phyloP scores from a whole-genome alignment of 179 eudicot species.

The Spergularia azorica region DNA sequence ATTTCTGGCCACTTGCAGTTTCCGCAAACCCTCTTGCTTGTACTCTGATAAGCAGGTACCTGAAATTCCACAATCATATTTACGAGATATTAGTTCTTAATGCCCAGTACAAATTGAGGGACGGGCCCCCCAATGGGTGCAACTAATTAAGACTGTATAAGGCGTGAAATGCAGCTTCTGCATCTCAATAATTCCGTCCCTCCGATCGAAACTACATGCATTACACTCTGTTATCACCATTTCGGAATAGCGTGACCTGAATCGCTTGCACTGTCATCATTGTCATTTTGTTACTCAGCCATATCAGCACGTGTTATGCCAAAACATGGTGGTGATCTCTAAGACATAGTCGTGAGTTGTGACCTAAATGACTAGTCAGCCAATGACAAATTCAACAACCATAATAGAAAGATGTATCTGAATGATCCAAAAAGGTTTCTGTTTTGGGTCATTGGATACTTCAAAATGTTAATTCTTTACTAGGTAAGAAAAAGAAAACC shows the following conservation, averaged over 20 bases:
- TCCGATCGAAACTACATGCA: no score
- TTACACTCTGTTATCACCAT: neutral
- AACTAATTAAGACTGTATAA: no score
- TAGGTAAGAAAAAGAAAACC: neutral
- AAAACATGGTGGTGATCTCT: no score
- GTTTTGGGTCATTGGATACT: neutral
- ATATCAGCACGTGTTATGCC: no score
- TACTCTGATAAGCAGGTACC: conserved; percentile 86
- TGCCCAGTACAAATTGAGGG: no score
- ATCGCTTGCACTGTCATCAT: neutral
- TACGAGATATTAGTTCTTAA: neutral
- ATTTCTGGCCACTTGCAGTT: conserved; percentile 97
- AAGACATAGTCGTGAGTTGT: no score
- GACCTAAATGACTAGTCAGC: no score
- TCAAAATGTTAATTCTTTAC: neutral
- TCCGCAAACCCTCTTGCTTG: conserved; percentile 85
- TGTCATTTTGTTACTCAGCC: no score
- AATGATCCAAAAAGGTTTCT: no score
- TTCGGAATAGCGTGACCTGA: neutral
- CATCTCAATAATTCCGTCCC: neutral
- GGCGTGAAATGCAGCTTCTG: neutral
- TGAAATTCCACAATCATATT: conserved; percentile 31
- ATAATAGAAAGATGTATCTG: no score
- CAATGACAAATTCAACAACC: no score
- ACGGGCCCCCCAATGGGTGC: no score